A percentile compares a stretch with the other conserved stretches of the same genome.
These are phyloP conservation scores for Zygoascus bituminiphila DNA, from an alignment of 805 yeast species.

Conservation along the genomic window DNA sequence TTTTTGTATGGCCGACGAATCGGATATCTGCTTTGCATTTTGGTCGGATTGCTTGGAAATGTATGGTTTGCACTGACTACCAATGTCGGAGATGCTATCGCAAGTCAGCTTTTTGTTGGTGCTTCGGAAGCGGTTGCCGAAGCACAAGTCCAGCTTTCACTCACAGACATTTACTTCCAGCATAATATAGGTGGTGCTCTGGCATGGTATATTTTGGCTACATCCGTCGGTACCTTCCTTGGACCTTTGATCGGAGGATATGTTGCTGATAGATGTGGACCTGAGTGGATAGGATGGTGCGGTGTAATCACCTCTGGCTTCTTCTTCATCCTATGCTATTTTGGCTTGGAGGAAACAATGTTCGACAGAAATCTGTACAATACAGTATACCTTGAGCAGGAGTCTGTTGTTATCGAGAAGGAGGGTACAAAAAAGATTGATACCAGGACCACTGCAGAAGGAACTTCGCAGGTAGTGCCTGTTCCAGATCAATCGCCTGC, in stretches of 20 bases:
- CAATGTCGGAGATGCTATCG: slow-evolving; percentile 51
- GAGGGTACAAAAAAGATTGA: not conserved
- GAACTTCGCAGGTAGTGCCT: not conserved
- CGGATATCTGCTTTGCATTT: slow-evolving; percentile 52
- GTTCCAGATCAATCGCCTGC: not conserved
- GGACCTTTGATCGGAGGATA: slow-evolving; percentile 76
- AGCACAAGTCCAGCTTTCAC: slow-evolving; percentile 57
- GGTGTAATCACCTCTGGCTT: slow-evolving; percentile 59
- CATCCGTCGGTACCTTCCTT: slow-evolving; percentile 69
- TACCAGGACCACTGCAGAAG: not conserved
- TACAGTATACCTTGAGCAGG: slow-evolving; percentile 1
- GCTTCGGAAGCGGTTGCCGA: slow-evolving; percentile 71
- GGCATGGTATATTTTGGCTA: slow-evolving; percentile 66
- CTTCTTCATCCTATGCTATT: slow-evolving; percentile 43
- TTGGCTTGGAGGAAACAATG: slow-evolving; percentile 64
- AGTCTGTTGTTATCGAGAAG: not conserved
- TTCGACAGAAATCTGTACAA: slow-evolving; percentile 26
- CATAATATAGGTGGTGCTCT: slow-evolving; percentile 68
- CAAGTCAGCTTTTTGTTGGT: slow-evolving; percentile 75
- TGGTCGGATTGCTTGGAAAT: slow-evolving; percentile 56
- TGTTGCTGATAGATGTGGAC: slow-evolving; percentile 47
- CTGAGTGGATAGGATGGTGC: slow-evolving; percentile 71
- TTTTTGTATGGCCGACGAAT: slow-evolving; percentile 62
- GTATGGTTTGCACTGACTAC: slow-evolving; percentile 60
- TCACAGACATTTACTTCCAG: slow-evolving; percentile 65